Evolutionary conservation across 129 eudicot species (phyloP).

Genomic region (Lonicera japonica): DNA sequence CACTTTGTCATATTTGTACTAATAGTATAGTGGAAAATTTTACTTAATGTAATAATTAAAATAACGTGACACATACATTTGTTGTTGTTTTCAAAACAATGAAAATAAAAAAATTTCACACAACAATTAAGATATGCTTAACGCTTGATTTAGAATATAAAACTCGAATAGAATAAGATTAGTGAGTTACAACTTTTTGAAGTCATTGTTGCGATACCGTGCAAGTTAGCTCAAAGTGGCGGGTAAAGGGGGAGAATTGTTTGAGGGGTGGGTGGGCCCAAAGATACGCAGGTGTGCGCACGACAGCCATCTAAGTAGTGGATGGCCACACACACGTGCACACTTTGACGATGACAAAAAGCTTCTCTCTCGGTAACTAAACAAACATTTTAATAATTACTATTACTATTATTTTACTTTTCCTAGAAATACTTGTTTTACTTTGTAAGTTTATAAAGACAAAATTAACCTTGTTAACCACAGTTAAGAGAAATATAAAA

Average conservation of each 20-base stretch:
- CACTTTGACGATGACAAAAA: conserved; percentile 19
- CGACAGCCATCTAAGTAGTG: conserved; percentile 41
- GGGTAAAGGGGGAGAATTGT: conserved; percentile 23
- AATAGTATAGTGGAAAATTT: too few species aligned
- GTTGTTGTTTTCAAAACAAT: too few species aligned
- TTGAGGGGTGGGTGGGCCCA: conserved; percentile 32
- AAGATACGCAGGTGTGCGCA: conserved; percentile 6
- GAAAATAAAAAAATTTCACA: too few species aligned
- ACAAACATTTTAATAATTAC: too few species aligned
- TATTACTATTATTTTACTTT: neutral
- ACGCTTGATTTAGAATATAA: too few species aligned
- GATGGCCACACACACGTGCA: conserved; percentile 97
- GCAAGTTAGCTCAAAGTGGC: conserved; percentile 5
- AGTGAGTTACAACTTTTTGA: too few species aligned
- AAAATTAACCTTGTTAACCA: neutral
- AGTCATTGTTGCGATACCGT: neutral
- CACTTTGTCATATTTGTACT: too few species aligned
- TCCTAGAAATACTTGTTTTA: neutral
- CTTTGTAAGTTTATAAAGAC: neutral
- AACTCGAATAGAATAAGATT: too few species aligned
- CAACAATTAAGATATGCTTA: too few species aligned
- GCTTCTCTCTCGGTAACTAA: neutral
- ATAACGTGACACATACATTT: too few species aligned
- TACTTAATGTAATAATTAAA: too few species aligned
- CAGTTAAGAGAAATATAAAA: too few species aligned